Evolutionary conservation across 2,329 filamentous ascomycete genomes (phyloP), one percentile per base, ranked within the genome.

Genomic region (Curvularia sp.): DNA sequence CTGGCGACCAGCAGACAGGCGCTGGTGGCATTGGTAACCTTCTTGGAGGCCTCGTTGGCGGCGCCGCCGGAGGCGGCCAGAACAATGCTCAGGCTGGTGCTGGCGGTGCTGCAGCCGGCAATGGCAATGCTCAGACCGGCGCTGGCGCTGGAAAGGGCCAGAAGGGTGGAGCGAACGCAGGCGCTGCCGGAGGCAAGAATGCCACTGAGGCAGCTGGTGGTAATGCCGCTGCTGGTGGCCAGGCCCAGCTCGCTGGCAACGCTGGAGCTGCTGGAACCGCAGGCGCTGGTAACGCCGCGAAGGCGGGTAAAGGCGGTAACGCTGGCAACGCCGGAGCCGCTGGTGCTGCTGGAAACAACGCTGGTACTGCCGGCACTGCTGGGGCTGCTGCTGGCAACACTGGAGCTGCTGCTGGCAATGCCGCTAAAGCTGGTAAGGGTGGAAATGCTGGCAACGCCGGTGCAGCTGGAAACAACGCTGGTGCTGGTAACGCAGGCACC

Each of bases 11-110:
- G 6, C 35, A 38, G 15, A 6, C 35, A 38, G 64, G 57, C 41
- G 57, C 59, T 38, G 52, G 49, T 8, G 58, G 54, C 6, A 7
- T 55, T 20, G 38, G 38, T 43, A 57, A 44, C 31, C 55, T 61
- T n/a, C 53, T 52, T 15, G 53, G 48, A 10, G 57, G 54, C 20
- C 53, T 62, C 3, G 30, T 38, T 12, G 60, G 52, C 10, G 51
- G 30, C n/a, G 20, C 2, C 10, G 51, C 20, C 30, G 39, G 12
- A 5, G 50, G 7, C 7, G 20, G 4, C 7, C 30, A 35, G 33
- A 6, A 41, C 47, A 6, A 38, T 35, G 33, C 13, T 35, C 33
- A 35, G 33, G 13, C 33, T 6, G 33, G 33, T 5, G 9, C 12
- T 35, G 33, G 33, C 5, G 13, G 2, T 15, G 3, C 3, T 5